phyloP scores from a whole-genome alignment of 1,284 basidiomycete species.

The Trichosporon sp. region DNA sequence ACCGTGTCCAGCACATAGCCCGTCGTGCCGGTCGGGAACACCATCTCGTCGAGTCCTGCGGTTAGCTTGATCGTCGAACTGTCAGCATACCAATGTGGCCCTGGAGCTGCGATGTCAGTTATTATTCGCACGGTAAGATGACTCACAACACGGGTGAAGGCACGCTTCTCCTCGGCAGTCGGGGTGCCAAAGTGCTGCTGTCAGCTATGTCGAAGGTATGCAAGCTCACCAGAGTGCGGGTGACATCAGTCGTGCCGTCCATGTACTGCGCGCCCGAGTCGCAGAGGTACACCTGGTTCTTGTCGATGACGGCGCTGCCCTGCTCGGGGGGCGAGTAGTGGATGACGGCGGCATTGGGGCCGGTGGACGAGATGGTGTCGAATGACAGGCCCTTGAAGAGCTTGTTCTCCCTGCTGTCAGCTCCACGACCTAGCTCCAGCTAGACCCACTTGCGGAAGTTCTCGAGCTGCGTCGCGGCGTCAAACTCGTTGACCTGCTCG shows the following conservation, averaged over 20 bases:
- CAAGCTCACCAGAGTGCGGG: conserved; percentile 68
- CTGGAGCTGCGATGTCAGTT: conserved; percentile 58
- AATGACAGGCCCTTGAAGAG: conserved; percentile 86
- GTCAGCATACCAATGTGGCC: conserved; percentile 67
- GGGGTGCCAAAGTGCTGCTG: conserved; percentile 78
- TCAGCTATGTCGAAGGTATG: conserved; percentile 36
- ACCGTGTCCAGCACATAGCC: conserved; percentile 61
- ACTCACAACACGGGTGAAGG: conserved; percentile 75
- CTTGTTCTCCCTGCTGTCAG: conserved; percentile 59
- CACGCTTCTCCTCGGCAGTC: conserved; percentile 72
- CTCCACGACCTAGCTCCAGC: too few relatives aligned
- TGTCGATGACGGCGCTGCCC: conserved; percentile 68
- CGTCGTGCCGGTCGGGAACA: conserved; percentile 85
- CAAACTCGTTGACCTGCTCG: conserved; percentile 68
- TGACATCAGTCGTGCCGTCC: conserved; percentile 91
- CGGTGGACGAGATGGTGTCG: conserved; percentile 84
- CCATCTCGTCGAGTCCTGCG: conserved; percentile 57
- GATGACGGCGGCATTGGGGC: conserved; percentile 86
- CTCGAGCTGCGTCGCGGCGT: conserved; percentile 75
- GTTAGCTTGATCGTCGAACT: neutral
- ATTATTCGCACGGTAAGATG: neutral
- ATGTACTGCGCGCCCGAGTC: conserved; percentile 89
- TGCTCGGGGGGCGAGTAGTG: conserved; percentile 81
- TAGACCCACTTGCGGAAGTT: conserved; percentile 67
- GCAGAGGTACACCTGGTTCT: conserved; percentile 85